Evolutionary conservation across 2,329 filamentous ascomycete genomes (phyloP).

Genomic region (Leptographium lundbergii): DNA sequence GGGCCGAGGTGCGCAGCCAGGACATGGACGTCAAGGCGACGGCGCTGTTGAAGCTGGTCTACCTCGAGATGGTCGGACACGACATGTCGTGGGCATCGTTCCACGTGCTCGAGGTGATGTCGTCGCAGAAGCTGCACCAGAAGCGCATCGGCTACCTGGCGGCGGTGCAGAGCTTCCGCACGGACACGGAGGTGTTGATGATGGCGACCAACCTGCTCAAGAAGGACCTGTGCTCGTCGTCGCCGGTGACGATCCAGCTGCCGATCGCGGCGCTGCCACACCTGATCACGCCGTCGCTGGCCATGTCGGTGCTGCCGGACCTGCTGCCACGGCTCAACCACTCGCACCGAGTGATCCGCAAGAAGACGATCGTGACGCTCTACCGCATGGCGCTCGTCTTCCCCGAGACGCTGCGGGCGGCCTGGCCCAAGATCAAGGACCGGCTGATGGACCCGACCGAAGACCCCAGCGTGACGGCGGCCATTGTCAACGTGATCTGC

Average conservation of each 20-base stretch:
- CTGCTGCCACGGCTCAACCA: conserved; percentile 77
- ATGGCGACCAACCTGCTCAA: conserved; percentile 92
- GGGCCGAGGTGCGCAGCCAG: conserved; percentile 77
- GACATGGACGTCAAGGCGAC: conserved; percentile 98
- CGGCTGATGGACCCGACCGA: conserved; percentile 80
- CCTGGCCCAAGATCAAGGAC: conserved; percentile 97
- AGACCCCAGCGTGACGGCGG: conserved; percentile 85
- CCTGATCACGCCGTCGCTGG: conserved; percentile 83
- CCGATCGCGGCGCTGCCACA: conserved; percentile 87
- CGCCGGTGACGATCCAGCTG: conserved; percentile 66
- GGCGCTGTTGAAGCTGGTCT: conserved; percentile 87
- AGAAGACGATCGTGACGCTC: conserved; percentile 91
- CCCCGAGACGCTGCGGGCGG: conserved; percentile 79
- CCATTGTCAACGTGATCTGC: conserved; percentile 93
- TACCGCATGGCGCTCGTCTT: conserved; percentile 94
- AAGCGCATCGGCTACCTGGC: conserved; percentile 92
- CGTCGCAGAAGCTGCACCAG: conserved; percentile 83
- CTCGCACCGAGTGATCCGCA: conserved; percentile 72
- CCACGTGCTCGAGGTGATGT: conserved; percentile 98
- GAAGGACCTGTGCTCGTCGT: conserved; percentile 71
- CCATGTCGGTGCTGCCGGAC: conserved; percentile 78
- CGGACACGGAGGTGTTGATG: conserved; percentile 96
- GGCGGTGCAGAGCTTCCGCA: conserved; percentile 88
- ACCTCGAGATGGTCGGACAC: conserved; percentile 97
- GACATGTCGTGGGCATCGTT: conserved; percentile 99